Base-by-base conservation (phyloP, 2,329 filamentous ascomycete species). In the Fusarium cicatricum region DNA sequence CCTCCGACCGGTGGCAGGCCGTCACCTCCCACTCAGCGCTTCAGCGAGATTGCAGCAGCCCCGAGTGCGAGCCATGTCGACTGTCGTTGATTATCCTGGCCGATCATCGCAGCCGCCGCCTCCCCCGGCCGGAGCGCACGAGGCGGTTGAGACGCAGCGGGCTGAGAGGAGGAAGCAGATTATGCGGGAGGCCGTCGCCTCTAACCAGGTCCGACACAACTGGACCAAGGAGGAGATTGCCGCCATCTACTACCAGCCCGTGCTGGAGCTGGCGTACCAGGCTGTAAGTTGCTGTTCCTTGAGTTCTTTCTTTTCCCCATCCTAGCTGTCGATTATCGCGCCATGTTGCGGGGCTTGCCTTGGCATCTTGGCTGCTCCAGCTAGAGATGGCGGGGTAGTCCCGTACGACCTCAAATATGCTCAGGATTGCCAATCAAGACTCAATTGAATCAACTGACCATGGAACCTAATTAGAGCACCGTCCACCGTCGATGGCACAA, bases 401-500 rank as follows among this genome's bases (percentile, higher is more conserved):
- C 38, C 45, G 50, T 55, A 29, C 15, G 31, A 44, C 55, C 39
- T 43, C 42, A 61, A 16, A 42, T 16, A 26, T 48, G 37, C 19
- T 29, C 17, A 34, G 5, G 8, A 47, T 39, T 48, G 39, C 32
- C 41, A 39, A 41, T 47, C 19, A 33, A 41, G 34, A 44, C 32
- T 39, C 39, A 45, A 42, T 29, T 39, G 37, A 44, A 42, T 36
- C 12, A 32, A 54, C 58, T 66, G 31, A 70, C 61, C 45, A 40
- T 28, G 31, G 11, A 38, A 6, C 46, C 16, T 28, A 62, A 69
- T 28, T 63, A 95, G 91, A 87, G 85, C 63, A 84, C 82, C 31
- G 79, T 96, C 52, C 92, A 97, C 76, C 88, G 91, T 39, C 88
- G 89, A 67, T 96, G 96, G 79, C 92, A 96, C 77, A 85, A 90